Conservation (phyloP, 305 asterid species). For the Fraxinus xanthoxyloides region DNA sequence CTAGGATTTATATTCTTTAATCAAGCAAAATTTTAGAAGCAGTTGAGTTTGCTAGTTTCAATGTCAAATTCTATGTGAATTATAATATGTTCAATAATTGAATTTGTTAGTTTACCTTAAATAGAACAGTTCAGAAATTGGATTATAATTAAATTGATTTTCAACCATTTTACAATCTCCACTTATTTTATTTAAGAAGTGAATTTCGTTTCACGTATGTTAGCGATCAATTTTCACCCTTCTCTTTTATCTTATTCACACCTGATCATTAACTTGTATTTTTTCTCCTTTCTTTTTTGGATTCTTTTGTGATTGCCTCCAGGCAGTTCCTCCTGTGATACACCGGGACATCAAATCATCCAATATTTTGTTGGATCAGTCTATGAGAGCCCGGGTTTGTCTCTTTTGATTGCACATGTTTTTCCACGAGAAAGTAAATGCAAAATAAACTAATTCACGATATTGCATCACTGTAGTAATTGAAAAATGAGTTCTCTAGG, state of each 20-base stretch:
- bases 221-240: conserved; percentile 1
- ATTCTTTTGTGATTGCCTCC: conserved; percentile 27
- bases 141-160: not conserved
- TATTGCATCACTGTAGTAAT: not conserved
- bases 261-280: conserved; percentile 14
- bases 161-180: not conserved
- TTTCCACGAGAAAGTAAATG: conserved; percentile 1
- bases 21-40: not conserved
- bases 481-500: not conserved
- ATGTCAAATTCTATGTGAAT: not conserved
- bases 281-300: not conserved
- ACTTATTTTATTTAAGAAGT: not conserved
- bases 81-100: not conserved
- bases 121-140: not conserved
- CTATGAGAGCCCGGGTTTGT: conserved; percentile 82
- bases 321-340: conserved; percentile 93
- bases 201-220: not conserved
- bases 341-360: conserved; percentile 92
- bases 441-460: not conserved
- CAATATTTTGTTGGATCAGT: conserved; percentile 77
- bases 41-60: not conserved
- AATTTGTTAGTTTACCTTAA: not conserved
- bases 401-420: conserved; percentile 15
- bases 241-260: not conserved
- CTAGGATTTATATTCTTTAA: not conserved